A percentile compares a stretch with the other conserved stretches of the same genome.
phyloP scores from a whole-genome alignment of 2,329 filamentous ascomycete genomes.

The Ceratocystis cacaofunesta region DNA sequence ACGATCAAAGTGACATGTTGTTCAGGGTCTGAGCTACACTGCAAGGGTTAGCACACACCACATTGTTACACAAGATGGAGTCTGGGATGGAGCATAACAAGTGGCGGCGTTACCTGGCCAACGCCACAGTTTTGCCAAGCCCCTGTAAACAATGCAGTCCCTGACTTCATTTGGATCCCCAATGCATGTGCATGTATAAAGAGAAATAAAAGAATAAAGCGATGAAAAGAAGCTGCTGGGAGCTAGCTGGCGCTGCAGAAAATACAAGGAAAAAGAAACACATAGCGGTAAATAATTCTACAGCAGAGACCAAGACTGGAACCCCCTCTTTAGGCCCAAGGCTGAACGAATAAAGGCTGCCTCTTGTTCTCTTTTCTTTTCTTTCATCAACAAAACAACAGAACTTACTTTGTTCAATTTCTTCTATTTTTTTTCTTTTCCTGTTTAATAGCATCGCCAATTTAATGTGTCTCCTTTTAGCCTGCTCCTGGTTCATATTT shows the following conservation, averaged over 20 bases:
- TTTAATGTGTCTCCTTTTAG: not conserved
- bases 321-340: not conserved
- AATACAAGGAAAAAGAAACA: not conserved
- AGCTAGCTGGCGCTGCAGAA: not conserved
- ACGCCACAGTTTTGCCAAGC: constrained; percentile 4
- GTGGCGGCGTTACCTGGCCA: constrained; percentile 8
- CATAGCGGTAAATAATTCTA: not conserved
- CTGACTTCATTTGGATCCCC: not conserved
- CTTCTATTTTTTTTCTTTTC: constrained; percentile 1
- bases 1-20: not conserved
- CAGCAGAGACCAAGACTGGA: too few species aligned
- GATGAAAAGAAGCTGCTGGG: not conserved
- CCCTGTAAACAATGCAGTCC: not conserved
- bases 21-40: not conserved
- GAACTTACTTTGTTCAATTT: not conserved
- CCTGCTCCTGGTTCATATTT: not conserved
- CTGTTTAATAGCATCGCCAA: constrained; percentile 3
- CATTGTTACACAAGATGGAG: not conserved
- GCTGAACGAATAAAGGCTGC: not conserved
- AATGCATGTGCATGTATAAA: not conserved
- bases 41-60: not conserved
- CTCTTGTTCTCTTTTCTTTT: not conserved
- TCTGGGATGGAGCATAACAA: not conserved
- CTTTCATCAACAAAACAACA: not conserved
- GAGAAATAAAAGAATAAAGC: not conserved